Percentiles rank a stretch among this genome's conserved stretches.
These are phyloP conservation scores for Laetiporus sulphureus DNA, from an alignment of 1,284 basidiomycete species.

Conservation along the genomic window DNA sequence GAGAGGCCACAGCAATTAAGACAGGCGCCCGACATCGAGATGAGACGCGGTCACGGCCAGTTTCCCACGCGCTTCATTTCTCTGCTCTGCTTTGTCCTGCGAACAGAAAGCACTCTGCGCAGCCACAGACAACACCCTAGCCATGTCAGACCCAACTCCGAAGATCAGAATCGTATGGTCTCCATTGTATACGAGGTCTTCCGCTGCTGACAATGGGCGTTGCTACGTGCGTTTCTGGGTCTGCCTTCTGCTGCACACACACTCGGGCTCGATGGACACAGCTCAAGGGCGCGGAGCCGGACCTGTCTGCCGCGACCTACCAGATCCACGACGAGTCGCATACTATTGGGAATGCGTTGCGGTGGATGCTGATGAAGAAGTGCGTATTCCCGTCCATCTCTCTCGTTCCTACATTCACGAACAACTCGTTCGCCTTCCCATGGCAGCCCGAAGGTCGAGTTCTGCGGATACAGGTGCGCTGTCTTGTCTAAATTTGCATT, in stretches of 20 bases:
- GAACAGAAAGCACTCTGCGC: neutral
- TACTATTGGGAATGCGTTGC: constrained; percentile 89
- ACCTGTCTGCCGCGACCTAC: constrained; percentile 88
- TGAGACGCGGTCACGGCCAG: neutral
- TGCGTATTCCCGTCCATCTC: constrained; percentile 39
- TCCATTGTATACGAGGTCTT: too few species aligned
- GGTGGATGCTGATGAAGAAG: constrained; percentile 99
- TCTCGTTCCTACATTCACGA: constrained; percentile 5
- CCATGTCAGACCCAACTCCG: constrained; percentile 44
- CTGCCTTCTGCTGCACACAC: neutral
- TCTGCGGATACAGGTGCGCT: constrained; percentile 91
- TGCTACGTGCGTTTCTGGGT: neutral
- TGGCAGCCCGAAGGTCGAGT: constrained; percentile 91
- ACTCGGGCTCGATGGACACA: constrained; percentile 20
- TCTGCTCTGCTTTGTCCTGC: constrained; percentile 1
- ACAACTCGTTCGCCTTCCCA: neutral
- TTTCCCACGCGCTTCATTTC: constrained; percentile 1
- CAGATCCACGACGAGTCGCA: constrained; percentile 92
- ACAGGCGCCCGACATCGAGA: neutral
- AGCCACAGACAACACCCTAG: too few species aligned
- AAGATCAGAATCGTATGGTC: constrained; percentile 51
- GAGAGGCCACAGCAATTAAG: neutral
- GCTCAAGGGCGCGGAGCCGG: constrained; percentile 74
- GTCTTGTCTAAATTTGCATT: neutral
- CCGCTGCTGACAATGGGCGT: too few species aligned